phyloP scores from a whole-genome alignment of 768 basidiomycete genomes.

The Suillus clintonianus region DNA sequence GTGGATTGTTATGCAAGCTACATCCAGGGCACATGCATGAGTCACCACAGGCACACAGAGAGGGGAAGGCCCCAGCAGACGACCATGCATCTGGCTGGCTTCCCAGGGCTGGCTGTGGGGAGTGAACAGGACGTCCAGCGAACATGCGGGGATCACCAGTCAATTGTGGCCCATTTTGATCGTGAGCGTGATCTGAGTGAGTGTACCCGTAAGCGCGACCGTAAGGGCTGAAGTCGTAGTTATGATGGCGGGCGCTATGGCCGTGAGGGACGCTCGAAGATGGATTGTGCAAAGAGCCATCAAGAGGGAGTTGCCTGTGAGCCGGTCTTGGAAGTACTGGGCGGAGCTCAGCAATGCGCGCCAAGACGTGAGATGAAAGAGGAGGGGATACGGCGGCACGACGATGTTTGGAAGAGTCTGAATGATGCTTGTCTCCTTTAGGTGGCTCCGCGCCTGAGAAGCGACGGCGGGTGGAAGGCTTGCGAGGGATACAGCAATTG shows the following conservation, averaged over 20 bases:
- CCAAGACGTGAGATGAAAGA: conserved; percentile 51
- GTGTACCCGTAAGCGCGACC: conserved; percentile 60
- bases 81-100: conserved; percentile 30
- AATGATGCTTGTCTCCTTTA: conserved; percentile 29
- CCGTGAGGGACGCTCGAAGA: conserved; percentile 45
- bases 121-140: conserved; percentile 21
- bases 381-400: conserved; percentile 18
- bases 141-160: conserved; percentile 22
- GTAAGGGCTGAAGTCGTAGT: conserved; percentile 63
- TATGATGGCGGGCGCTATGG: conserved; percentile 47
- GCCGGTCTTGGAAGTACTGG: conserved; percentile 70
- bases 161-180: conserved; percentile 18
- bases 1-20: conserved; percentile 49
- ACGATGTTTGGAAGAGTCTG: conserved; percentile 14
- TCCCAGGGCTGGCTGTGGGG: conserved; percentile 30
- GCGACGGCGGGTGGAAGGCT: conserved; percentile 39
- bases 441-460: conserved; percentile 28
- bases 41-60: conserved; percentile 63
- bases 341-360: conserved; percentile 64
- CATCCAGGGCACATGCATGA: conserved; percentile 68
- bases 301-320: conserved; percentile 14
- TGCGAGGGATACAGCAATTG: conserved; percentile 58
- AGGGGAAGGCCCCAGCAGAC: conserved; percentile 37
- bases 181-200: conserved; percentile 36
- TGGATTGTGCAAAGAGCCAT: conserved; percentile 49